Base-by-base conservation (phyloP, 2,329 filamentous ascomycete species). In the Helotiales sp. region DNA sequence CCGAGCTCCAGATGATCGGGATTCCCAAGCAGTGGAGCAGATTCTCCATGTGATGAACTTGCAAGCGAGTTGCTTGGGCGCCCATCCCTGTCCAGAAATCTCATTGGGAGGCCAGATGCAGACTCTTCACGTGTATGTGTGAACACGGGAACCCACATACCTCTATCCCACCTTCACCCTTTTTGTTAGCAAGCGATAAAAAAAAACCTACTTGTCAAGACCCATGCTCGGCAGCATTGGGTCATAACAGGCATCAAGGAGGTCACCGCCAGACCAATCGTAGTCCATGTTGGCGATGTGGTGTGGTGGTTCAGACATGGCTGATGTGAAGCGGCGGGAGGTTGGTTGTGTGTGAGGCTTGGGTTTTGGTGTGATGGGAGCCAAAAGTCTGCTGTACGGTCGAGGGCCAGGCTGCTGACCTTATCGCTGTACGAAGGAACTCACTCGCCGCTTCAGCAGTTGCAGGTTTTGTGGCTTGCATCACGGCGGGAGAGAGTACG, bases 171-270 rank as follows among this genome's bases (percentile, higher is more conserved):
- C 12, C 54, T 63, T 46, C 63, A 63, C 61, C 63, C 63, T 65
- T 64, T 63, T 66, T 63, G 54, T 66, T 65, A 65, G 64, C 59
- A 55, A 57, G 17, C 38, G 46, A 36, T 5, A 60, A 60, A 63
- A 64, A 63, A 63, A 63, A 61, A 54, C 61, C 63, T 49, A 66
- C 63, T 61, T 44, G 55, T 58, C 51, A 55, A 55, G 55, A 58
- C 38, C 61, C 56, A 58, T 55, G 49, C 52, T 49, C 25, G 33
- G 15, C 44, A 44, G 42, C 49, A 54, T 54, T 31, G 59, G 57
- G 42, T 64, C 61, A 55, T 48, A 58, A 50, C 61, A 59, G 34
- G 63, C 53, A 57, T 63, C 60, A 22, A 61, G 49, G 19, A 61
- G 57, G 31, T 62, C 58, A 27, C 19, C 31, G 15, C 49, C 46